Base-by-base conservation (phyloP, 768 basidiomycete genomes). In the Psilocybe cubensis region DNA sequence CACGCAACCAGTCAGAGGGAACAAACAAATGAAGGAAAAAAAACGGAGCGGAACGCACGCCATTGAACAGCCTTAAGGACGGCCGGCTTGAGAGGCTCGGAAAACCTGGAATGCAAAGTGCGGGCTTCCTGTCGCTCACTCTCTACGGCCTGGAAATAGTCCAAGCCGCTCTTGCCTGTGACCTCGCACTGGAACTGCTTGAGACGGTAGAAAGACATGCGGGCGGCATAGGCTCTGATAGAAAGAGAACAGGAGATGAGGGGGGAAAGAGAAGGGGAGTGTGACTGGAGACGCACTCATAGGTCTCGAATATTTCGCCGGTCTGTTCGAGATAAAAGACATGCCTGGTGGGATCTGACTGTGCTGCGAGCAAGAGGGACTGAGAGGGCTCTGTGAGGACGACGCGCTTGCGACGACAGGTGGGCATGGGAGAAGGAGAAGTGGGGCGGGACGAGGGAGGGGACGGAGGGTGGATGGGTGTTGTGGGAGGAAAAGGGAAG, bases 181-280 rank as follows among this genome's bases (percentile, higher is more conserved):
- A 96, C 93, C 77, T 98, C 96, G 71, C 96, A 98, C 69, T 96
- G 94, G 75, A 98, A 98, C 68, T 95, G 89, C 68, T 93, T 94
- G 58, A 92, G 83, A 53, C 87, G 84, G 78, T 97, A 97, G 80
- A 97, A 98, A 58, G 92, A 89, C 84, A 96, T 91, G 66, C 96
- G 89, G 29, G 92, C 85, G 43, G 91, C 85, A 78, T 96, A 98
- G 21, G 92, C 86, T 66, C 81, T 83, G 67, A 60, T 64, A 38
- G 51, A 47, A 59, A 44, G 23, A 47, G 54, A 62, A 56, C 56
- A 54, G 64, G 69, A 66, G 63, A 58, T 38, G 51, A 53, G 65
- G 62, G 64, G 56, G 62, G 23, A 47, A 60, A 63, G 60, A 60
- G 68, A 65, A 38, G 20, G 46, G 21, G 53, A 31, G 20, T 38